Evolutionary conservation across 2,329 filamentous ascomycete species (phyloP), one percentile per base, ranked within the genome.

Genomic region (Ophiosphaerella narmari): DNA sequence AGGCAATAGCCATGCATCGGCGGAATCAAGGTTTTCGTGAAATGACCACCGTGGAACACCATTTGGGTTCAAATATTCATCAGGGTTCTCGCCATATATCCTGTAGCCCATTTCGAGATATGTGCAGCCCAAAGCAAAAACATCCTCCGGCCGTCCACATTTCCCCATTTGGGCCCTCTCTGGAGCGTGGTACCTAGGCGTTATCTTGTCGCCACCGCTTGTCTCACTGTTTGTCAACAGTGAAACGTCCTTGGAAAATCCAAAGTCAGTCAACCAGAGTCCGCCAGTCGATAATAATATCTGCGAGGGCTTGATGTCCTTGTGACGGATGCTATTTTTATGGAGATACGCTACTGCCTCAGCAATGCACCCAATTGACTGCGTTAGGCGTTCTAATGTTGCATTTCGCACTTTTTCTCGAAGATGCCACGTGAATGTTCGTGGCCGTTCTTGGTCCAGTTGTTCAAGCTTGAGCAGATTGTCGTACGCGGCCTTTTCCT

Each of bases 91-190:
- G 5, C 34, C 34, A 21, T 26, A 38, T 3, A 45, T 29, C 4
- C 43, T 34, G 16, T 43, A 55, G 1, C 39, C 41, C 42, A 65
- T 55, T 18, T 65, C 59, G 4, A 60, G 44, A 14, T 58, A 40
- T 9, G 60, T 46, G 36, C 60, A 65, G 5, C 62, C 60, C 4
- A 65, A 40, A 2, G 62, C 59, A 41, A 65, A 65, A 7, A 63
- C 55, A 18, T 65, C 61, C 5, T 58, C 59, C 6, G 60, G 43
- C 2, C 57, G 46, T 6, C 62, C 59, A 24, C 50, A 51, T 23
- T 24, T 51, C 29, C 43, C 23, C 35, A 34, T 60, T 4, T 35
- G 40, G n/a, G 1, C 31, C 39, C 16, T 24, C 36, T 7, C 26
- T 16, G 14, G 38, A 26, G 14, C 18, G 7, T 23, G 33, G 31